phyloP scores from a whole-genome alignment of 148 eudicot species.

The Dysphania ambrosioides region DNA sequence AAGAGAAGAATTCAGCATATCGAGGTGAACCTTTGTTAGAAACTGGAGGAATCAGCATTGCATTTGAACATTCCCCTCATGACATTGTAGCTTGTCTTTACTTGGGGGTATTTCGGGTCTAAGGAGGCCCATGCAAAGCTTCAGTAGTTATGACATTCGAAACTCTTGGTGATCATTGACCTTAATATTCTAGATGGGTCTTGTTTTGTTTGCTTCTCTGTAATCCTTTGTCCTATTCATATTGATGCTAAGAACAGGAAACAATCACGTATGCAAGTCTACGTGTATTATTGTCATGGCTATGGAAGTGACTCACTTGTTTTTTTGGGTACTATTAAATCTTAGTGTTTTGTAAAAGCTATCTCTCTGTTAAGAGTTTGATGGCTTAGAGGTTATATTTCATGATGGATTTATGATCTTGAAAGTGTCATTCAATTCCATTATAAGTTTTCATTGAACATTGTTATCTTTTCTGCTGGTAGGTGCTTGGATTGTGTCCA shows the following conservation, averaged over 20 bases:
- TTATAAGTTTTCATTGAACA: neutral
- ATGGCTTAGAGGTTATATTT: neutral
- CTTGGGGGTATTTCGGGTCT: neutral
- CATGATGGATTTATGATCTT: neutral
- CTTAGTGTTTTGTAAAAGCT: neutral
- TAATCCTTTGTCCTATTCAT: neutral
- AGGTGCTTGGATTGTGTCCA: conserved; percentile 85
- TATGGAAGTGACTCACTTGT: neutral
- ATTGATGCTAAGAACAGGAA: neutral
- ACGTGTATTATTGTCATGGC: neutral
- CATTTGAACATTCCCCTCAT: neutral
- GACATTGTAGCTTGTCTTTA: neutral
- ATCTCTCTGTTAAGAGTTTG: neutral
- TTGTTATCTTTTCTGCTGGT: neutral
- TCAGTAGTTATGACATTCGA: neutral
- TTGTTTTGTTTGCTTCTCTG: neutral
- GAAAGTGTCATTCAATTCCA: neutral
- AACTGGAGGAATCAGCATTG: neutral
- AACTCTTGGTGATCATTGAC: neutral
- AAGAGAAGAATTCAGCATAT: neutral
- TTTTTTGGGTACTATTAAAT: neutral
- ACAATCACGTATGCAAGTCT: neutral
- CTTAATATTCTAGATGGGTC: neutral
- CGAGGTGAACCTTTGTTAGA: neutral
- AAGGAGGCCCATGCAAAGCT: neutral